Percentiles rank a stretch among this genome's conserved stretches.
Evolutionary conservation across 108 stramenopile species (phyloP).

Genomic region (Fragilaria crotonensis): DNA sequence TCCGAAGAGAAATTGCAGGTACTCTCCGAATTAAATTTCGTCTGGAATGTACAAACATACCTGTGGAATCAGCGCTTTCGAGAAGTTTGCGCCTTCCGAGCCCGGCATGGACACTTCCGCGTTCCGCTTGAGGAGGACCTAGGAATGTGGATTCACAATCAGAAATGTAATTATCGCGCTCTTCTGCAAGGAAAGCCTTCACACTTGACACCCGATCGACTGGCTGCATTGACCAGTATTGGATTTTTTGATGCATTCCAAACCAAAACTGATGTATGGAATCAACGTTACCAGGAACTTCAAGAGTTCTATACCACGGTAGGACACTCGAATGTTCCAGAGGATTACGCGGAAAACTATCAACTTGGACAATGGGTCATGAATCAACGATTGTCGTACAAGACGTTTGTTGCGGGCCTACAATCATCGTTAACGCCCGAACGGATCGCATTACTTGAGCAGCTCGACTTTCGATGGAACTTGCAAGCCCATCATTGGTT

Average conservation of each 20-base stretch:
- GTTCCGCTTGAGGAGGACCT: constrained; percentile 17
- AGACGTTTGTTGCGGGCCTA: constrained; percentile 16
- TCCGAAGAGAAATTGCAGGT: constrained; percentile 10
- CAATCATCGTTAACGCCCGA: constrained; percentile 17
- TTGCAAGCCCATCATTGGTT: constrained; percentile 24
- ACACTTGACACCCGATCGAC: constrained; percentile 23
- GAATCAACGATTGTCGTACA: constrained; percentile 41
- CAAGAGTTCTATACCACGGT: constrained; percentile 11
- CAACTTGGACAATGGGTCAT: constrained; percentile 42
- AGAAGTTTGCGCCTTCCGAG: constrained; percentile 19
- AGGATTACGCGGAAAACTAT: constrained; percentile 23
- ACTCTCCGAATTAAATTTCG: constrained; percentile 17
- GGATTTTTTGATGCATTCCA: constrained; percentile 17
- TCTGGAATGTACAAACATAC: constrained; percentile 17
- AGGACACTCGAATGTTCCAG: constrained; percentile 39
- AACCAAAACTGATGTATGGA: constrained; percentile 18
- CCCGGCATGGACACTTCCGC: constrained; percentile 18
- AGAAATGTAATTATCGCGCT: constrained; percentile 24
- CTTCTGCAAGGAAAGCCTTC: constrained; percentile 6
- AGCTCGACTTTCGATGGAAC: constrained; percentile 44
- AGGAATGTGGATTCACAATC: constrained; percentile 32
- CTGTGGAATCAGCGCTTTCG: constrained; percentile 34
- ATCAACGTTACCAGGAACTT: constrained; percentile 23
- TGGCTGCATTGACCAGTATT: constrained; percentile 17
- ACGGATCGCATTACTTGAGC: constrained; percentile 30